These are phyloP conservation scores for Neolentinus lepideus DNA, from an alignment of 1,284 basidiomycete species.

Conservation along the genomic window DNA sequence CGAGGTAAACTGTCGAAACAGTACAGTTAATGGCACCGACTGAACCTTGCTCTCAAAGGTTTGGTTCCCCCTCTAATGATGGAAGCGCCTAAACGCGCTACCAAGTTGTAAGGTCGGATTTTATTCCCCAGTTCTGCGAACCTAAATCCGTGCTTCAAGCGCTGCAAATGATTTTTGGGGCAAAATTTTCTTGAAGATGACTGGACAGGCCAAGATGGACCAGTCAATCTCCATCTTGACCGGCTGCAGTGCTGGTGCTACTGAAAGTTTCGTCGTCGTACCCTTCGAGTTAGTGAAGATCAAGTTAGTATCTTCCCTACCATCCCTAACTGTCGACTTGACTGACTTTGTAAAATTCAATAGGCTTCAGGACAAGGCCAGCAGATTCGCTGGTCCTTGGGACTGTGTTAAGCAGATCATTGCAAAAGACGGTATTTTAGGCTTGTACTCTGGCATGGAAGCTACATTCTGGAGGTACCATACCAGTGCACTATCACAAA, in stretches of 20 bases:
- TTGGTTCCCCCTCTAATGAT: conserved; percentile 91
- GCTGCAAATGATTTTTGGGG: conserved; percentile 95
- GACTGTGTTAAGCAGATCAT: conserved; percentile 84
- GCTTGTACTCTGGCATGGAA: conserved; percentile 91
- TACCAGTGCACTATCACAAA: conserved; percentile 1
- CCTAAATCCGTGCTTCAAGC: conserved; percentile 25
- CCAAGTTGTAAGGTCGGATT: conserved; percentile 75
- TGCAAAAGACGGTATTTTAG: conserved; percentile 72
- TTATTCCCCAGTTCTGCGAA: not conserved
- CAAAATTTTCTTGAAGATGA: conserved; percentile 52
- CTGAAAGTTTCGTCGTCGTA: conserved; percentile 89
- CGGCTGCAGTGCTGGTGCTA: conserved; percentile 91
- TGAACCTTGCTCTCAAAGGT: conserved; percentile 33
- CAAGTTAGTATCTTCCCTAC: conserved; percentile 35
- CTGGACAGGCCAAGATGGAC: conserved; percentile 82
- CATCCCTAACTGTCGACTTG: not conserved
- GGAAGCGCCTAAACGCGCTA: conserved; percentile 96
- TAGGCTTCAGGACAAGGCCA: conserved; percentile 87
- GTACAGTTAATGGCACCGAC: not conserved
- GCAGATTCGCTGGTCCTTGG: conserved; percentile 84
- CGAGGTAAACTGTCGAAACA: conserved; percentile 44
- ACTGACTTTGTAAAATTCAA: not conserved
- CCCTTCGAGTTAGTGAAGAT: conserved; percentile 99
- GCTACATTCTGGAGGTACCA: conserved; percentile 88
- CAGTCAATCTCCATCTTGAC: conserved; percentile 84